Base-by-base conservation (phyloP, 371 early-diverging fungal genomes). In the Apophysomyces ossiformis region DNA sequence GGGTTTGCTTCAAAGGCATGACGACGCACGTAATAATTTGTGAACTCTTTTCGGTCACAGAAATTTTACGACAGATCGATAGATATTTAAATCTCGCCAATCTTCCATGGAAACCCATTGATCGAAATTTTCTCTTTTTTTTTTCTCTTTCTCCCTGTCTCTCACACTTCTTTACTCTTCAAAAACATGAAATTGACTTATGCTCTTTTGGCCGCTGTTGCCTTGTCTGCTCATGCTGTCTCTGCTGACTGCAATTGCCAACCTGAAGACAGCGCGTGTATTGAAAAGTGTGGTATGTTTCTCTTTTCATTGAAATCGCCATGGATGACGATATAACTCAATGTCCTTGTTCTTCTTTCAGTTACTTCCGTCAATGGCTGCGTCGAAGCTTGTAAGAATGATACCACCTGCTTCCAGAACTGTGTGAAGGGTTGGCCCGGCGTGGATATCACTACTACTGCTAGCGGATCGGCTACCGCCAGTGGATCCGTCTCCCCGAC, bases 401-500 rank as follows among this genome's bases (percentile, higher is more conserved):
- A 66, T 37, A 61, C 60, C 44, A 26, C 15, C 37, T 66, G 66
- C 41, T 66, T 54, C 41, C 39, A 37, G 5, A 38, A 66, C 15
- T 66, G 66, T 43, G 57, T 66, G 39, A 41, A 60, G n/a, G 66
- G 54, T 21, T 66, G 66, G 66, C 66, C 66, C 21, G 66, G 66
- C 56, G 66, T 66, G 13, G 46, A 11, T 32, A 16, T 15, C 16
- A 56, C 32, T 26, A 26, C 32, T 26, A 26, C 32, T 26, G 32
- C 32, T 2, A 26, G 54, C 15, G 36, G 50, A 16, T 26, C 56
- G 13, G n/a, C 16, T 26, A 15, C 18, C 38, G 61, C 66, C 8
- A 41, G 37, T 11, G 38, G 50, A 15, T 50, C 54, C 16, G 63
- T 46, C 15, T 50, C 66, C 11, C 11, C 41, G n/a, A 35, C 60